These are phyloP conservation scores for Euphorbia peplus DNA, from an alignment of 345 rosid genomes.

Conservation along the genomic window DNA sequence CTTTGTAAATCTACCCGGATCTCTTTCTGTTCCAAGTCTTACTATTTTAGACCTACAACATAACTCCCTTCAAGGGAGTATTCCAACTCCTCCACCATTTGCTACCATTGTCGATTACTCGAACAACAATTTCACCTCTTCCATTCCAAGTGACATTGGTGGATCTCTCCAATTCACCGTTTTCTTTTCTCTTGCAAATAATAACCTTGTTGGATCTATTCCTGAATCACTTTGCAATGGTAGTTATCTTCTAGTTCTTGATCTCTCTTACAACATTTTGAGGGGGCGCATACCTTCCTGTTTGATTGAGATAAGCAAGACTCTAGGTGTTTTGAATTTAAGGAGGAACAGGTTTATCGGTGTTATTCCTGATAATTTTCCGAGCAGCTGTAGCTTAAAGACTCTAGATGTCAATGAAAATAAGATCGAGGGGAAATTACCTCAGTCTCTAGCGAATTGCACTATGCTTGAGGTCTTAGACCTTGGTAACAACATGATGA, in stretches of 20 bases:
- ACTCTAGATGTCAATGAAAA: constrained; percentile 36
- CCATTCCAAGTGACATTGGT: constrained; percentile 25
- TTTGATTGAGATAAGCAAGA: constrained; percentile 5
- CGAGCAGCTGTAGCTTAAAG: neutral
- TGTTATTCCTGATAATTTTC: neutral
- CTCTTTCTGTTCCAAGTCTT: neutral
- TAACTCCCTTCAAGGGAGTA: constrained; percentile 32
- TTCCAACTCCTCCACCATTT: constrained; percentile 10
- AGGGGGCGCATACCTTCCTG: constrained; percentile 27
- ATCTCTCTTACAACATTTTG: constrained; percentile 38
- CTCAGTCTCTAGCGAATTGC: constrained; percentile 33
- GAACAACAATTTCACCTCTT: constrained; percentile 21
- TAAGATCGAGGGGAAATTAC: constrained; percentile 28
- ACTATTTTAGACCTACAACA: constrained; percentile 24
- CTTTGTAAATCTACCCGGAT: constrained; percentile 11
- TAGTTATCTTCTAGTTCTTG: constrained; percentile 20
- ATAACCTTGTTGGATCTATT: constrained; percentile 29
- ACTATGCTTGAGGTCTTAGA: constrained; percentile 23
- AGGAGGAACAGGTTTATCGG: constrained; percentile 26
- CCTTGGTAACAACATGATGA: constrained; percentile 30
- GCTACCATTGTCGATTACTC: constrained; percentile 33
- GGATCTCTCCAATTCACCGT: neutral
- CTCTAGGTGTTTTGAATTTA: constrained; percentile 32
- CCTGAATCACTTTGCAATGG: constrained; percentile 37
- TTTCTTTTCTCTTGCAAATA: constrained; percentile 38